Base-by-base conservation (phyloP, 1,284 basidiomycete genomes). In the Earliella scabrosa region DNA sequence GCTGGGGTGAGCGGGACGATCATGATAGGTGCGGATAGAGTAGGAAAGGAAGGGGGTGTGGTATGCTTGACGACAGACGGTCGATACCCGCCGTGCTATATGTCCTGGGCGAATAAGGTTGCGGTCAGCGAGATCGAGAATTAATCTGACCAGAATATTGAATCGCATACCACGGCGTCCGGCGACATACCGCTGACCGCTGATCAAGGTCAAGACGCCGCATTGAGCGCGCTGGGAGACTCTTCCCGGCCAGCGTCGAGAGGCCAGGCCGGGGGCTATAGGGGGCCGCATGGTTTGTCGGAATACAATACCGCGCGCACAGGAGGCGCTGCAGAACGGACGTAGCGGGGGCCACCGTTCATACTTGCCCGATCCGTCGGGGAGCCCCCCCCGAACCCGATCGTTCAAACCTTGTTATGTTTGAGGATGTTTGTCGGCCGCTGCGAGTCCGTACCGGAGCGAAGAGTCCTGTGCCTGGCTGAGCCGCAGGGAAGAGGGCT, bases 291-390 rank as follows among this genome's bases (percentile, higher is more conserved):
- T 46, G 29, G 31, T 23, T 21, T 16, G 20, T 46, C 11, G 11
- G 45, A 34, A 29, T 29, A 44, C 43, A 46, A 10, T 27, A 21
- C 11, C 39, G 39, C 39, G 20, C 27, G 32, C 32, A 43, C 20
- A 26, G 45, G 27, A 38, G 26, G 14, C 20, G 21, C 16, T 29
- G 21, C 41, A 16, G 21, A 47, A 20, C 41, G 53, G 48, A 27
- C 13, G 23, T 32, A 38, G 41, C 36, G 24, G 29, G n/a, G 50
- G 48, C 21, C 26, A 50, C 44, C 49, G 41, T 44, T 38, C 24
- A 58, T 20, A 48, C 47, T 32, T 54, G 52, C 56, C 52, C 27
- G 21, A 39, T 54, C 3, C 20, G 48, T 32, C 29, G 11, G 13
- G 29, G 52, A 34, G 18, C 3, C 31, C 29, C 43, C n/a, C 20